A percentile compares a stretch with the other conserved stretches of the same genome.
Evolutionary conservation across 106 monocot genomes (phyloP).

Genomic region (Allium fistulosum): DNA sequence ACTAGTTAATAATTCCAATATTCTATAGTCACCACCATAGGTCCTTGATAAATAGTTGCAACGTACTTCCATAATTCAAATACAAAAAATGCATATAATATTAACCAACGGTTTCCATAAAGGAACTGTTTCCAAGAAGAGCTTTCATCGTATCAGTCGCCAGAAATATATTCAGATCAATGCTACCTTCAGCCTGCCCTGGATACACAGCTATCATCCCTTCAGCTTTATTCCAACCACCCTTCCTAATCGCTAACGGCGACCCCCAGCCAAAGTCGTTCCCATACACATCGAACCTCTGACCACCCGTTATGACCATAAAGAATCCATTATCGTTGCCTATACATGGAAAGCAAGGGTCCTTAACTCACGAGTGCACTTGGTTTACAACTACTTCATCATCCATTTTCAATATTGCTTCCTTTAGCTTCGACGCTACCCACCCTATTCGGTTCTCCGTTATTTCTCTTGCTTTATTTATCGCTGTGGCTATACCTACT

Average conservation of each 20-base stretch:
- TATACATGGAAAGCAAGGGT: not conserved
- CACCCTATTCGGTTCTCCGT: not conserved
- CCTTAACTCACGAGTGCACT: not conserved
- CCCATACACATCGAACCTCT: not conserved
- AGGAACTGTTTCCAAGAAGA: not conserved
- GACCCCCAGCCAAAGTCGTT: slow-evolving; percentile 6
- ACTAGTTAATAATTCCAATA: too few species aligned
- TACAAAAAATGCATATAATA: not conserved
- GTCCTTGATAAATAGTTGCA: too few species aligned
- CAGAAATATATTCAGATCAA: not conserved
- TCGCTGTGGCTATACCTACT: not conserved
- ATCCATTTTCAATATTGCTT: not conserved
- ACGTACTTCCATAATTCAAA: too few species aligned
- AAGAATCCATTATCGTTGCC: not conserved
- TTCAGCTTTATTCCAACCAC: not conserved
- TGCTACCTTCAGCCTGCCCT: not conserved
- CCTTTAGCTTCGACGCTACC: not conserved
- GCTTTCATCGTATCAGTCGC: not conserved
- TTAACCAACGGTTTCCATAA: not conserved
- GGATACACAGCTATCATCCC: not conserved
- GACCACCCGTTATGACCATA: not conserved
- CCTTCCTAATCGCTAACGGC: not conserved
- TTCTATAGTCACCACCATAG: too few species aligned
- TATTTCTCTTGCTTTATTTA: not conserved
- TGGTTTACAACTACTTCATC: not conserved